Base-by-base conservation (phyloP, 176 grass and related monocot genomes). In the Carex cristatella region DNA sequence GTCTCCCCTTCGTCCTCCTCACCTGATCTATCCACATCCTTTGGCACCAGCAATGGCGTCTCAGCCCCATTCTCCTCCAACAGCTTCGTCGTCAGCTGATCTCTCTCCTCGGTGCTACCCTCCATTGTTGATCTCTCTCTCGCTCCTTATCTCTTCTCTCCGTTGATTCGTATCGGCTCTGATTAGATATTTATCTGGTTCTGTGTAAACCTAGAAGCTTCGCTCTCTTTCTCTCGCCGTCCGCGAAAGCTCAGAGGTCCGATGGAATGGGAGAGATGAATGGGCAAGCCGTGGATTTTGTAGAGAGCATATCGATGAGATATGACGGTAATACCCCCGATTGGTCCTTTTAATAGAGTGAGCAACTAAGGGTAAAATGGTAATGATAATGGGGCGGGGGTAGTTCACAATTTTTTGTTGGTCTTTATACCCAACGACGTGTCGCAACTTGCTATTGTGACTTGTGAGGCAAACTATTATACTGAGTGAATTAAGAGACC, bases 41-140 rank as follows among this genome's bases (percentile, higher is more conserved):
- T 48, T 56, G 30, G 8, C 63, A 37, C 38, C 37, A 65, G 35
- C 65, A 55, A 61, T 30, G 30, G 30, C 61, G 32, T 44, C 65
- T 31, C 38, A 13, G 42, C 16, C 2, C 49, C 68, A 30, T 83
- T 54, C 66, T 73, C 44, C 27, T 79, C 72, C n/a, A 87, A 48
- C 9, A 87, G 78, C 65, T 83, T 83, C 79, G 72, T 81, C 15
- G 49, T 87, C 66, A 87, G 79, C 49, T 87, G 77, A 42, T 70
- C 55, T 61, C 38, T 66, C 69, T 87, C 79, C 14, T 87, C 67
- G 0, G 32, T 48, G 40, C 46, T 23, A 12, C 56, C 10, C 61
- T 75, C 79, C 84, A 55, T 79, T 40, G 73, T 69, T 61, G 66
- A 68, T 33, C 53, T 42, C 10, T 28, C 66, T 74, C 55, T 76